Evolutionary conservation across 2,329 filamentous ascomycete genomes (phyloP), one percentile per base, ranked within the genome.

Genomic region (Penicillium sp.): DNA sequence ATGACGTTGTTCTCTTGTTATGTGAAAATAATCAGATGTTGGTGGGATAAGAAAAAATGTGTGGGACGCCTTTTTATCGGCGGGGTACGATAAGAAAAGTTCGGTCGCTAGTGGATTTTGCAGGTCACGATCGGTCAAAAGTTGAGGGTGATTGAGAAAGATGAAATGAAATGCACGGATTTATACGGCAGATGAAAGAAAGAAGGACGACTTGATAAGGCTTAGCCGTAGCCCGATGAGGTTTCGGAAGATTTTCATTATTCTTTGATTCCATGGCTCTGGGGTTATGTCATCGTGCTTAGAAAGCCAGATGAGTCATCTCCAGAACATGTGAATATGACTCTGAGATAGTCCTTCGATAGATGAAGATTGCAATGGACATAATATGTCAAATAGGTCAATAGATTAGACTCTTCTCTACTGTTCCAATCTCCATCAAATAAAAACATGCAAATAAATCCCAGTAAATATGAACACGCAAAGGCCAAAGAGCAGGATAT

Each of bases 11-110:
- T 22, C 19, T 13, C 19, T 26, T 46, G 11, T 11, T 11, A 46
- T 21, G 29, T 22, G 19, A 53, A 43, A 52, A 19, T 14, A 19
- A 21, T 53, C 19, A 39, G 27, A 33, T 48, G 16, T 21, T 11
- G 47, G 43, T 52, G 35, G 48, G 48, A 46, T 41, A 44, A 41
- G 59, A 52, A 58, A 62, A 62, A 50, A 47, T 52, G 50, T 63
- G 62, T 69, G 71, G 50, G 68, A 64, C 67, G 53, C 58, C 55
- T 58, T 70, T 64, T 70, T 66, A 59, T 59, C 61, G 57, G 67
- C 62, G 65, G 61, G 63, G 63, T 64, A 63, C 53, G 58, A 50
- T 59, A 59, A 53, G 43, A 53, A 60, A 62, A 59, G 57, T 56
- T 62, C 60, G 59, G 58, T 46, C 48, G 53, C 48, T 48, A 55